Conservation (phyloP, 1,284 basidiomycete genomes). For the Calocybe gambosa region DNA sequence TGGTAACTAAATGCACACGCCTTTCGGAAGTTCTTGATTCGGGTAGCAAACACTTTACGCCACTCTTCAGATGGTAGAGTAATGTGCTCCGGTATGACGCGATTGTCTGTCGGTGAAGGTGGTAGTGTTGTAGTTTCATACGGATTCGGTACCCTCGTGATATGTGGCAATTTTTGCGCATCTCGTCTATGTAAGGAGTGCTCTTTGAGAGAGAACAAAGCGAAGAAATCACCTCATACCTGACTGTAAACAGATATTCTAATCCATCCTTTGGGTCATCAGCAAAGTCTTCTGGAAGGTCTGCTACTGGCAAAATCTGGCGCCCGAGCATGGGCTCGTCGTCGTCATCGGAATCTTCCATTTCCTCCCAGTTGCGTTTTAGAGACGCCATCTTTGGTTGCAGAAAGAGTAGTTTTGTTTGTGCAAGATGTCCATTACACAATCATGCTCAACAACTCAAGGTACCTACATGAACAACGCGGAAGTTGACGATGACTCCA, state of each 20-base stretch:
- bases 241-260: slow-evolving; percentile 77
- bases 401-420: slow-evolving; percentile 8
- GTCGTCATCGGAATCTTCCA: slow-evolving; percentile 44
- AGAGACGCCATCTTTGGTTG: slow-evolving; percentile 21
- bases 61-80: slow-evolving; percentile 60
- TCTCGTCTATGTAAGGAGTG: slow-evolving; percentile 47
- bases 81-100: slow-evolving; percentile 22
- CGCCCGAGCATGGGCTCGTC: slow-evolving; percentile 49
- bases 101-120: slow-evolving; percentile 19
- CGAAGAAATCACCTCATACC: slow-evolving; percentile 32
- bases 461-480: slow-evolving; percentile 16
- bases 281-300: slow-evolving; percentile 59
- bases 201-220: background rate
- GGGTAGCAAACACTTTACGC: slow-evolving; percentile 47
- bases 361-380: slow-evolving; percentile 46
- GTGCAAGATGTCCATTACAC: slow-evolving; percentile 1
- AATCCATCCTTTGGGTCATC: slow-evolving; percentile 65
- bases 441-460: background rate
- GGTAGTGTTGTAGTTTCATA: slow-evolving; percentile 38
- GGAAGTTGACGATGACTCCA: slow-evolving; percentile 36
- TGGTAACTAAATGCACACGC: slow-evolving; percentile 26
- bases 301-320: slow-evolving; percentile 71
- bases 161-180: slow-evolving; percentile 52
- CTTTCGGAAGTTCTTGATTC: slow-evolving; percentile 61
- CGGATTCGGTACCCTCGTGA: slow-evolving; percentile 61